These are phyloP conservation scores for Capronia americana DNA, from an alignment of 2,329 filamentous ascomycete species.

Conservation along the genomic window DNA sequence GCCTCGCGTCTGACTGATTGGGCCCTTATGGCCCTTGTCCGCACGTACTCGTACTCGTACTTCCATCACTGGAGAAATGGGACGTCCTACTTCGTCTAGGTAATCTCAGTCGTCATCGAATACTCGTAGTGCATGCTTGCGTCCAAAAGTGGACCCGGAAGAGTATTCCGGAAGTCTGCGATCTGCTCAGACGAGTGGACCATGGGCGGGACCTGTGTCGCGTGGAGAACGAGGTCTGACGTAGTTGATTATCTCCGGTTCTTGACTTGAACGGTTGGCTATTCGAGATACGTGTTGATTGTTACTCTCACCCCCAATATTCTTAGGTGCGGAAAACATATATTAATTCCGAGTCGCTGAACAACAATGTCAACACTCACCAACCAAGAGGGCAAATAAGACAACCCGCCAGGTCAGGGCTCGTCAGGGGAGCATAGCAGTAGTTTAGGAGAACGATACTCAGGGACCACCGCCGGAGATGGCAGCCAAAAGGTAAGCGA, in stretches of 20 bases:
- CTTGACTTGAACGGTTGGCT: not conserved
- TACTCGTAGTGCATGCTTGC: not conserved
- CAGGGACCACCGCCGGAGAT: not conserved
- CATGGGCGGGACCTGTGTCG: not conserved
- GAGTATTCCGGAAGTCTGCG: not conserved
- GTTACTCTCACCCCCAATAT: not conserved
- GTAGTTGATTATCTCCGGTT: not conserved
- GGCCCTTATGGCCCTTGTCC: too few relatives aligned
- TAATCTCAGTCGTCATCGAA: not conserved
- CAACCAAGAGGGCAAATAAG: not conserved
- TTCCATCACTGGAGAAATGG: too few relatives aligned
- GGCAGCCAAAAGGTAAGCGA: not conserved
- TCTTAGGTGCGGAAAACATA: not conserved
- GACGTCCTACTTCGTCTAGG: not conserved
- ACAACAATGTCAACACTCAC: not conserved
- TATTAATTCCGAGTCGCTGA: not conserved
- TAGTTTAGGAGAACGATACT: not conserved
- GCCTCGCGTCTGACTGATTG: not conserved
- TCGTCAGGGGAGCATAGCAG: not conserved
- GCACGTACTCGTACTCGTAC: too few relatives aligned
- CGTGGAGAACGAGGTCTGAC: not conserved
- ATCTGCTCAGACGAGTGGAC: not conserved
- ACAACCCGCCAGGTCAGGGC: not conserved
- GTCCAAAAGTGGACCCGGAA: not conserved
- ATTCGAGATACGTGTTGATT: not conserved